These are phyloP conservation scores for Phanerochaete sordida DNA, from an alignment of 768 basidiomycete species.

Conservation along the genomic window DNA sequence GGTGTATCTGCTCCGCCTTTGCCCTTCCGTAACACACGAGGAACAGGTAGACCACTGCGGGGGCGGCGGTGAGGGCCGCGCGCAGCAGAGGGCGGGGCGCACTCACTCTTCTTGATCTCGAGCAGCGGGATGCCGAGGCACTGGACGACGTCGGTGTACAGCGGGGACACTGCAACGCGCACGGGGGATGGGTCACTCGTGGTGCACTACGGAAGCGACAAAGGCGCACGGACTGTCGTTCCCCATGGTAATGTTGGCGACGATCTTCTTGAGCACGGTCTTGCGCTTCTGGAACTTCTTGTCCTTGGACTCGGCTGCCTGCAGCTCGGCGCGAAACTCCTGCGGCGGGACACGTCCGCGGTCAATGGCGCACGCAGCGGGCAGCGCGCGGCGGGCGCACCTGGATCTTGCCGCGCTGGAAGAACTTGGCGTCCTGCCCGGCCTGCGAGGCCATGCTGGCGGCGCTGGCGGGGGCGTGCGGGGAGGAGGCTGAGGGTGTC, in stretches of 20 bases:
- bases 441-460: slow-evolving; percentile 44
- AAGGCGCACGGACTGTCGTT: slow-evolving; percentile 80
- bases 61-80: background rate
- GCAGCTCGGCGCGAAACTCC: slow-evolving; percentile 90
- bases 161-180: slow-evolving; percentile 70
- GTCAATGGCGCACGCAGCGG: slow-evolving; percentile 2
- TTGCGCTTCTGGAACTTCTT: slow-evolving; percentile 94
- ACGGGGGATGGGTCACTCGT: background rate
- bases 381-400: slow-evolving; percentile 33
- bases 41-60: slow-evolving; percentile 93
- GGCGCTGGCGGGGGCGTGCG: background rate
- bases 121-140: slow-evolving; percentile 92
- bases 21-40: slow-evolving; percentile 94
- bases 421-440: slow-evolving; percentile 90
- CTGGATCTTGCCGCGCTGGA: slow-evolving; percentile 89
- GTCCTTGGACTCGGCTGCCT: slow-evolving; percentile 91
- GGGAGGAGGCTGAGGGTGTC: background rate
- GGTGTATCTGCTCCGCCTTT: slow-evolving; percentile 89
- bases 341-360: slow-evolving; percentile 24
- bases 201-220: background rate
- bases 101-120: slow-evolving; percentile 98
- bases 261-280: slow-evolving; percentile 93
- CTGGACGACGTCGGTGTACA: slow-evolving; percentile 94
- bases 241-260: slow-evolving; percentile 99
- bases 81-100: background rate